A percentile compares a stretch with the other conserved stretches of the same genome.
phyloP scores from a whole-genome alignment of 1,284 basidiomycete genomes.

The Cryptococcus floricola region DNA sequence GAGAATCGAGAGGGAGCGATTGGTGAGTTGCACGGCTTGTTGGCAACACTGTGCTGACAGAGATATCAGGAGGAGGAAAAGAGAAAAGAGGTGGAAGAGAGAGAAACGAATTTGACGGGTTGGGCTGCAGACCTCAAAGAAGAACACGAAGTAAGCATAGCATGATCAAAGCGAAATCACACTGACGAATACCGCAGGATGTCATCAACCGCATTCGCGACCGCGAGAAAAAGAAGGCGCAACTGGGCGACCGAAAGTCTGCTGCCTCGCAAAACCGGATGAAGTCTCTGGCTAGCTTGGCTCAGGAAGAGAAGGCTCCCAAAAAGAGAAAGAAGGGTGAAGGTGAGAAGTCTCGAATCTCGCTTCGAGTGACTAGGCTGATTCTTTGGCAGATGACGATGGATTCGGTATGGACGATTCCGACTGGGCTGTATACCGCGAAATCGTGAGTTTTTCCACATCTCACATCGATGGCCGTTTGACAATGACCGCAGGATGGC shows the following conservation, averaged over 20 bases:
- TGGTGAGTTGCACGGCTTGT: slow-evolving; percentile 21
- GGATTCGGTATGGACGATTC: slow-evolving; percentile 92
- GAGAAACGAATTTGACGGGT: slow-evolving; percentile 62
- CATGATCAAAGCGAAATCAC: not conserved
- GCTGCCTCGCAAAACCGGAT: slow-evolving; percentile 93
- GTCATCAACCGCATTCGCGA: slow-evolving; percentile 83
- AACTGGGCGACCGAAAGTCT: slow-evolving; percentile 86
- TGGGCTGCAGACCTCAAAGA: slow-evolving; percentile 69
- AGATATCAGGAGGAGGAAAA: slow-evolving; percentile 61
- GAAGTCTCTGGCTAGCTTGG: slow-evolving; percentile 93
- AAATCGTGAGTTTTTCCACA: slow-evolving; percentile 63
- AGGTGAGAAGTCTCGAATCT: slow-evolving; percentile 53
- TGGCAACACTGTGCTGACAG: not conserved
- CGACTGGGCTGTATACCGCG: slow-evolving; percentile 97
- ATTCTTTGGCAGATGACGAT: slow-evolving; percentile 62
- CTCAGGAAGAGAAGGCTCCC: slow-evolving; percentile 70
- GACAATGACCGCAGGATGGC: slow-evolving; percentile 57
- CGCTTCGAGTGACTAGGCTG: not conserved
- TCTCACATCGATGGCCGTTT: not conserved
- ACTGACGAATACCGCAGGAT: slow-evolving; percentile 50
- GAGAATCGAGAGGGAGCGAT: slow-evolving; percentile 70
- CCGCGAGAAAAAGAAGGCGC: slow-evolving; percentile 72
- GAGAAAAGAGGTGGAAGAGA: slow-evolving; percentile 70
- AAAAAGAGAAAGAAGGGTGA: slow-evolving; percentile 69
- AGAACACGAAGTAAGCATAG: slow-evolving; percentile 67